Evolutionary conservation across 2,329 filamentous ascomycete genomes (phyloP).

Genomic region (Pseudovirgaria hyperparasitica): DNA sequence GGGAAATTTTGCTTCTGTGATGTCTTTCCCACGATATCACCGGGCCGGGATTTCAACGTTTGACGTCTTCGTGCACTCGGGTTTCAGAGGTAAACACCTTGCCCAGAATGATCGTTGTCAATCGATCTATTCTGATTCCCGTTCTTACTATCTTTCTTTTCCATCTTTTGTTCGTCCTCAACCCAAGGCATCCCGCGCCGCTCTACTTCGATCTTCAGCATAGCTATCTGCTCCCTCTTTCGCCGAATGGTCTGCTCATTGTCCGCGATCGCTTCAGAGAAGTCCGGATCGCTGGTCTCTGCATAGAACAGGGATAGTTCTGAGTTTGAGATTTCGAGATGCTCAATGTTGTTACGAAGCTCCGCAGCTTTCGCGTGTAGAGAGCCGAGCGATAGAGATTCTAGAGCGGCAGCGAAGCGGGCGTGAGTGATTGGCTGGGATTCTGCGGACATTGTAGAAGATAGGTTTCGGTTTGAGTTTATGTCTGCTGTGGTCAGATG

Average conservation of each 20-base stretch:
- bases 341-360: constrained; percentile 59
- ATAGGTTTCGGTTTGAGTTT: too few relatives aligned
- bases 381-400: constrained; percentile 50
- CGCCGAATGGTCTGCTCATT: constrained; percentile 56
- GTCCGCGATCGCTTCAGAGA: constrained; percentile 60
- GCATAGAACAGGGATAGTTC: constrained; percentile 51
- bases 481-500: too few relatives aligned
- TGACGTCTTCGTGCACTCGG: too few relatives aligned
- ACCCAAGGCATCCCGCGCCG: constrained; percentile 35
- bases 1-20: background rate
- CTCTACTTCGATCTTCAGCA: constrained; percentile 55
- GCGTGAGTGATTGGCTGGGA: constrained; percentile 46
- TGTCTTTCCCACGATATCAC: too few relatives aligned
- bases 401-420: constrained; percentile 55
- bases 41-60: too few relatives aligned
- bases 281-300: constrained; percentile 50
- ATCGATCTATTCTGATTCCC: too few relatives aligned
- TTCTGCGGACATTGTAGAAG: constrained; percentile 49
- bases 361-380: constrained; percentile 66
- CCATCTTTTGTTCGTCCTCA: constrained; percentile 18
- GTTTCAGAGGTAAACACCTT: too few relatives aligned
- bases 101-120: too few relatives aligned
- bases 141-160: constrained; percentile 8
- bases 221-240: constrained; percentile 51
- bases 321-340: constrained; percentile 62